Conservation (phyloP, 345 rosid species). For the Eucalyptus viminalis region DNA sequence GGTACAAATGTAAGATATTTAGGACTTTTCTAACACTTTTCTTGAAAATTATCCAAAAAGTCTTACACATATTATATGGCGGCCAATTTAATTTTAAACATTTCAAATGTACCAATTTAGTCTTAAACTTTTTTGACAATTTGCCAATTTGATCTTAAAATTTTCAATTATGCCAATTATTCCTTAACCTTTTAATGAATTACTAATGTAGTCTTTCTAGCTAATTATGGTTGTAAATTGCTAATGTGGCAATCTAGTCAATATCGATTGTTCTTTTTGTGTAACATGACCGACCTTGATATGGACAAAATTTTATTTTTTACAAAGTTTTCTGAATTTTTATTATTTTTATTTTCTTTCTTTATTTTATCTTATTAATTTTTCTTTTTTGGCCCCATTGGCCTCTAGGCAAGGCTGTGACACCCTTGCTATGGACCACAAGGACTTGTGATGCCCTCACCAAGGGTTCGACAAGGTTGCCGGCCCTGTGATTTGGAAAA, state of each 20-base stretch:
- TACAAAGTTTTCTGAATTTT: neutral
- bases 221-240: neutral
- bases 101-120: too few species aligned
- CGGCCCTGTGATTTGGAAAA: too few species aligned
- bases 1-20: rapidly evolving
- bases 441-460: neutral
- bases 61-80: rapidly evolving
- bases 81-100: neutral
- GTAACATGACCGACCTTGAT: rapidly evolving
- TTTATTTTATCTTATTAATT: neutral
- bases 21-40: too few species aligned
- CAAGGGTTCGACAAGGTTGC: rapidly evolving
- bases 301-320: neutral
- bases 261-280: rapidly evolving
- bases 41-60: too few species aligned
- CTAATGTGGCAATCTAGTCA: neutral
- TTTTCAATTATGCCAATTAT: too few species aligned
- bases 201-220: neutral
- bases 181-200: neutral
- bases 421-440: neutral
- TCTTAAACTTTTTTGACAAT: neutral
- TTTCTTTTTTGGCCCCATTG: neutral
- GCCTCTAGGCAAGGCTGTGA: neutral
- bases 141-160: neutral
- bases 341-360: neutral